Evolutionary conservation across 805 yeast species (phyloP).

Genomic region (Candida saitoana): DNA sequence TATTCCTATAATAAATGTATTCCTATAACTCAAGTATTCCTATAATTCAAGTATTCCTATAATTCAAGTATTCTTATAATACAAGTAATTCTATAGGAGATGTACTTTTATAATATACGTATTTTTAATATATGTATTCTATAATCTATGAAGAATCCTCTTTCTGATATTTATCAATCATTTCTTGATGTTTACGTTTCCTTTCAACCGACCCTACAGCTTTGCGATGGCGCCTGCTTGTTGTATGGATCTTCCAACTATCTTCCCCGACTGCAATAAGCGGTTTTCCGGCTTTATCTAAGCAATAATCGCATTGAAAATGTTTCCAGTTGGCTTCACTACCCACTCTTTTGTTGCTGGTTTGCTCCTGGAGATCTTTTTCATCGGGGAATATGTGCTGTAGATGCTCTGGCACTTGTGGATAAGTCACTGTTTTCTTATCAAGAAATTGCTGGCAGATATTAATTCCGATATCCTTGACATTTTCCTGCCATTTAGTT

Average conservation of each 20-base stretch:
- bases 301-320: constrained; percentile 62
- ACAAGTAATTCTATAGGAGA: too few relatives aligned
- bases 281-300: constrained; percentile 48
- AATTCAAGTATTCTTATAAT: too few relatives aligned
- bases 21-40: too few relatives aligned
- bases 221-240: constrained; percentile 65
- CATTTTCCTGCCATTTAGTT: constrained; percentile 53
- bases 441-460: constrained; percentile 41
- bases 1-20: too few relatives aligned
- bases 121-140: too few relatives aligned
- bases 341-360: constrained; percentile 38
- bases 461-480: constrained; percentile 48
- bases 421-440: constrained; percentile 20
- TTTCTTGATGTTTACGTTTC: constrained; percentile 52
- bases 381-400: constrained; percentile 19
- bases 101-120: too few relatives aligned
- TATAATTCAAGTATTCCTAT: too few relatives aligned
- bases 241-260: constrained; percentile 64
- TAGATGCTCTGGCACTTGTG: constrained; percentile 27
- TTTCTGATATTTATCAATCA: constrained; percentile 24
- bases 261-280: constrained; percentile 69
- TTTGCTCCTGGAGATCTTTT: constrained; percentile 13
- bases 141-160: constrained; percentile 9
- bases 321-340: constrained; percentile 58
- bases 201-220: constrained; percentile 44